Evolutionary conservation across 2,329 filamentous ascomycete genomes (phyloP), one percentile per base, ranked within the genome.

Genomic region (Alternaria sp.): DNA sequence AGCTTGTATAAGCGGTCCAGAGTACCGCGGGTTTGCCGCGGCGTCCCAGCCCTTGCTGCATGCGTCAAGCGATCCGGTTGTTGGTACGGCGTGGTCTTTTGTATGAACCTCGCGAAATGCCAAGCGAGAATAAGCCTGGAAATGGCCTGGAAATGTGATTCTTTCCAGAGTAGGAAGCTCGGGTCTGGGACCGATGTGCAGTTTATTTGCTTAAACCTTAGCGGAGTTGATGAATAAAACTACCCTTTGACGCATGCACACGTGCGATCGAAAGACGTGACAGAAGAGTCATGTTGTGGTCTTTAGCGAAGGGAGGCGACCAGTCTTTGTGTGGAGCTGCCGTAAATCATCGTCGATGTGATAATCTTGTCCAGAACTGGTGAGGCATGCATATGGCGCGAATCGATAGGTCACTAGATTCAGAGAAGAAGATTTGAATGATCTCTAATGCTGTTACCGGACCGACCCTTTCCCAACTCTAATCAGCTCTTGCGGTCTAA

Each of bases 301-400:
- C 22, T 32, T 25, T 32, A 45, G 18, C 30, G 30, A 34, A 36
- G 32, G 30, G 20, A 34, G 46, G 4, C 30, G 20, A 12, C 14
- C 18, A 18, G 38, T 18, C 18, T 41, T 22, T 34, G 18, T 34
- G 30, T 38, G 46, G 30, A 50, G 20, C 46, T 22, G n/a, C 30
- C 20, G 30, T 36, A 36, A 36, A 22, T 50, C 46, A 50, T 50
- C 46, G 32, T 25, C 46, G 46, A 36, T 50, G 46, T 50, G 46
- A 25, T 25, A 25, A 50, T 50, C 46, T 38, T 50, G 30, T 27
- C 46, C 32, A 20, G 32, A 50, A 16, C 30, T 36, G 32, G 32
- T 36, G 20, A 38, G 22, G 32, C 46, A 50, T 50, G 32, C 46
- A 50, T 36, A 11, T 36, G 32, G 30, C 36, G 30, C 25, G 20